phyloP scores from a whole-genome alignment of 1,284 basidiomycete species.

The Sporisorium iseilematis-ciliati region DNA sequence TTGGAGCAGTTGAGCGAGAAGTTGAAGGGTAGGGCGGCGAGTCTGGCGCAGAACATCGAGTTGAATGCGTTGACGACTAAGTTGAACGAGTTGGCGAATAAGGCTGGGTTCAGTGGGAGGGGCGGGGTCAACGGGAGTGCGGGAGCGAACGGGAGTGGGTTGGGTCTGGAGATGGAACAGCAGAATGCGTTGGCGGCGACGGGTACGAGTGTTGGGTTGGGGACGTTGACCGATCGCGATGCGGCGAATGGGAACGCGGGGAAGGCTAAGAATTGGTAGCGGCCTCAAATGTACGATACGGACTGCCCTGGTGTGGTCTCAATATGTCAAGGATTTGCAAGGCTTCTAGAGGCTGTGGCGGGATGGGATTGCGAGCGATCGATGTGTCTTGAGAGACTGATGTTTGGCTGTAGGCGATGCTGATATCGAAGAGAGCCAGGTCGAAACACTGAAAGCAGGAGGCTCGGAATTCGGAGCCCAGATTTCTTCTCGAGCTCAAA shows the following conservation, averaged over 20 bases:
- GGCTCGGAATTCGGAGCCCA: too few species aligned
- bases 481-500: background rate
- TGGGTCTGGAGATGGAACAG: conserved; percentile 25
- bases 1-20: conserved; percentile 44
- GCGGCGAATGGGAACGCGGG: conserved; percentile 4
- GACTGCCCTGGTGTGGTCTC: too few species aligned
- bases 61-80: conserved; percentile 53
- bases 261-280: conserved; percentile 32
- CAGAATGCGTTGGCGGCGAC: conserved; percentile 2
- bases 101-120: conserved; percentile 47
- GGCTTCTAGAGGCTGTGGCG: too few species aligned
- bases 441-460: too few species aligned
- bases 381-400: too few species aligned
- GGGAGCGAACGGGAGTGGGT: background rate
- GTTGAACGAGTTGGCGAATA: conserved; percentile 56
- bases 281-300: too few species aligned
- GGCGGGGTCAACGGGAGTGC: conserved; percentile 1
- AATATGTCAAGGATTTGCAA: too few species aligned
- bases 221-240: conserved; percentile 20
- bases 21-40: conserved; percentile 45
- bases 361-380: too few species aligned
- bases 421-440: too few species aligned
- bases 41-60: conserved; percentile 53
- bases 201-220: conserved; percentile 20
- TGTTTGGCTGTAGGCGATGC: too few species aligned